These are phyloP conservation scores for Trichocladium antarcticum DNA, from an alignment of 495 filamentous ascomycete genomes.

Conservation along the genomic window DNA sequence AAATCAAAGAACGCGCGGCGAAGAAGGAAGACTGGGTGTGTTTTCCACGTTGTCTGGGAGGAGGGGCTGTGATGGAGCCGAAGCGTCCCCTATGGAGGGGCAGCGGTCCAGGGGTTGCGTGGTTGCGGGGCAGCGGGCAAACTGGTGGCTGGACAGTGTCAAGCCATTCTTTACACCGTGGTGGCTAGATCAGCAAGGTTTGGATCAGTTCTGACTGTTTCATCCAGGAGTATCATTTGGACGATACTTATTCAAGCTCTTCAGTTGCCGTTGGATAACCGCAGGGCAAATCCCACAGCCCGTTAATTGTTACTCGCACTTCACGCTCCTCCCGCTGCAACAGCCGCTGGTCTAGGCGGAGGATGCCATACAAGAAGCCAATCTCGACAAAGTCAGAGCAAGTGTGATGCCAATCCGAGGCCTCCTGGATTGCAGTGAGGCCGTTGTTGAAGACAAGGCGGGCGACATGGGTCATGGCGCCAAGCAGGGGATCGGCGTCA, in stretches of 20 bases:
- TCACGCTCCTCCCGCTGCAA: conserved; percentile 7
- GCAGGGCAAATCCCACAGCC: background rate
- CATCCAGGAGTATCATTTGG: no score
- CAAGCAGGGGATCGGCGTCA: no score
- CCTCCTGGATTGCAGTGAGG: no score
- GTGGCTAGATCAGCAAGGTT: no score
- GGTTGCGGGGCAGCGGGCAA: conserved; percentile 20
- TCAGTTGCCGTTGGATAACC: no score
- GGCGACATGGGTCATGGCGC: no score
- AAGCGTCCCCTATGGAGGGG: conserved; percentile 2
- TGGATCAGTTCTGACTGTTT: no score
- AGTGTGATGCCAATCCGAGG: conserved; percentile 17
- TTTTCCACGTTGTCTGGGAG: background rate
- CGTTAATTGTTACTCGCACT: background rate
- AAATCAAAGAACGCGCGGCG: background rate
- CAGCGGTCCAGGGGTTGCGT: conserved; percentile 14
- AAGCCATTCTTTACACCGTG: background rate
- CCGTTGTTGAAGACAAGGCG: no score
- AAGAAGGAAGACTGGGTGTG: background rate
- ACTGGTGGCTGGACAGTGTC: conserved; percentile 20
- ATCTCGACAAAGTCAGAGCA: conserved; percentile 27
- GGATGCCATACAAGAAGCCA: conserved; percentile 20
- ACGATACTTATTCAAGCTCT: no score
- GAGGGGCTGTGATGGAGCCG: conserved; percentile 4
- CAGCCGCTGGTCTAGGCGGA: conserved; percentile 22